Evolutionary conservation across 371 early-diverging fungal genomes (phyloP).

Genomic region (Antonospora locustae): DNA sequence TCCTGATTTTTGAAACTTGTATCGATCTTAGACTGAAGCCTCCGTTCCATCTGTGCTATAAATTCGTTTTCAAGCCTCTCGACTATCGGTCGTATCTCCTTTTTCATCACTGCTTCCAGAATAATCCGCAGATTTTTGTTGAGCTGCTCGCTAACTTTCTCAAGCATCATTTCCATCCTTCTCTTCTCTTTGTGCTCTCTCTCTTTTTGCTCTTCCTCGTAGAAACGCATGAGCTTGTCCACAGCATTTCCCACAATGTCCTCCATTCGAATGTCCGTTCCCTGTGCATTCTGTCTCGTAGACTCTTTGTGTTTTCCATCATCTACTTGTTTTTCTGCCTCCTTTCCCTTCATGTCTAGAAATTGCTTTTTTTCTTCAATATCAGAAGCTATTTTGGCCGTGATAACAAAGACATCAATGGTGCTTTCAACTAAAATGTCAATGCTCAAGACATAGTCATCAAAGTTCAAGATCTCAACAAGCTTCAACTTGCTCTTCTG

Average conservation of each 20-base stretch:
- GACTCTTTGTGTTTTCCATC: background rate
- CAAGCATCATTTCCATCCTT: slow-evolving; percentile 16
- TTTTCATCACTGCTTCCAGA: slow-evolving; percentile 21
- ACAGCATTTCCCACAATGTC: background rate
- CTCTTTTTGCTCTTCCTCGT: slow-evolving; percentile 29
- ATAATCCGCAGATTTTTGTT: slow-evolving; percentile 28
- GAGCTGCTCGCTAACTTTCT: slow-evolving; percentile 22
- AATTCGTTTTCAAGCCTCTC: slow-evolving; percentile 9
- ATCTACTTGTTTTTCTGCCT: slow-evolving; percentile 11
- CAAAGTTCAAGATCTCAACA: too few relatives aligned
- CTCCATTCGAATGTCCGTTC: background rate
- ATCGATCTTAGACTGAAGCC: background rate
- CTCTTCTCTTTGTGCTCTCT: slow-evolving; percentile 30
- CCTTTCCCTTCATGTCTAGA: slow-evolving; percentile 6
- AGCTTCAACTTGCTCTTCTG: too few relatives aligned
- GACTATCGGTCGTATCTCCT: slow-evolving; percentile 8
- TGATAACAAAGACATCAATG: too few relatives aligned
- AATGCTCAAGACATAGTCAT: too few relatives aligned
- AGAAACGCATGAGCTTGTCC: slow-evolving; percentile 1
- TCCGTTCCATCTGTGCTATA: background rate
- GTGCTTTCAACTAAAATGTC: too few relatives aligned
- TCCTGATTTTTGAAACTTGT: background rate
- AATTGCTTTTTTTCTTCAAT: slow-evolving; percentile 7
- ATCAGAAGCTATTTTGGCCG: too few relatives aligned
- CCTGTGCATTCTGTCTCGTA: background rate